These are phyloP conservation scores for Rosa persica DNA, from an alignment of 306 rosid genomes.

Conservation along the genomic window DNA sequence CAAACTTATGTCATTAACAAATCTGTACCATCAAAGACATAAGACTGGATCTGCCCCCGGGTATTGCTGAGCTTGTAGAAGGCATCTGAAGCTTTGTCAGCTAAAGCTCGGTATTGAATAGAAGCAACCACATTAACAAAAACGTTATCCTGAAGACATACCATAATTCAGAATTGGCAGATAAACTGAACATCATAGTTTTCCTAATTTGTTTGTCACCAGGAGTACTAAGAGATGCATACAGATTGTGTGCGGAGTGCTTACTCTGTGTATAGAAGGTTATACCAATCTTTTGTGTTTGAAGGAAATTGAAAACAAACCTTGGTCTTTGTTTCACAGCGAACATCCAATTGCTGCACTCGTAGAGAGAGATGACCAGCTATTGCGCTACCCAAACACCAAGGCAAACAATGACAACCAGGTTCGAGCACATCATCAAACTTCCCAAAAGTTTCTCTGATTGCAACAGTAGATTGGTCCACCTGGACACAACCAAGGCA, in stretches of 20 bases:
- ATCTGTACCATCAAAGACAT: constrained; percentile 55
- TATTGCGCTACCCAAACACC: constrained; percentile 43
- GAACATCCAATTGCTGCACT: constrained; percentile 62
- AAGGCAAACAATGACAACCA: constrained; percentile 59
- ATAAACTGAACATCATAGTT: background rate
- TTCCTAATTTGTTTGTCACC: background rate
- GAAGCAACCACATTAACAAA: constrained; percentile 61
- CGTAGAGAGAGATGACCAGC: constrained; percentile 57
- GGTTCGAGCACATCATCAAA: constrained; percentile 51
- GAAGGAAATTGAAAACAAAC: constrained; percentile 23
- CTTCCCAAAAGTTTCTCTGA: constrained; percentile 58
- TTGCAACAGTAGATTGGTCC: constrained; percentile 53
- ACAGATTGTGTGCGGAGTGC: background rate
- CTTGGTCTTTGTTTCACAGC: constrained; percentile 62
- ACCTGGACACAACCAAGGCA: constrained; percentile 51
- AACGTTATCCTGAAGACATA: constrained; percentile 47
- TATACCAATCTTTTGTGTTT: background rate
- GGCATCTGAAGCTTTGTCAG: constrained; percentile 52
- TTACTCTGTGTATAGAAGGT: background rate
- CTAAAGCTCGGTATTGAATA: constrained; percentile 53
- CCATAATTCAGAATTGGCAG: constrained; percentile 16
- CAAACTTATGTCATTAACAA: background rate
- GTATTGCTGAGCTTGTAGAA: constrained; percentile 60
- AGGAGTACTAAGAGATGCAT: background rate
- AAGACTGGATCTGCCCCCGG: constrained; percentile 54